Base-by-base conservation (phyloP, 2,329 filamentous ascomycete genomes). In the Aureobasidium sp. region DNA sequence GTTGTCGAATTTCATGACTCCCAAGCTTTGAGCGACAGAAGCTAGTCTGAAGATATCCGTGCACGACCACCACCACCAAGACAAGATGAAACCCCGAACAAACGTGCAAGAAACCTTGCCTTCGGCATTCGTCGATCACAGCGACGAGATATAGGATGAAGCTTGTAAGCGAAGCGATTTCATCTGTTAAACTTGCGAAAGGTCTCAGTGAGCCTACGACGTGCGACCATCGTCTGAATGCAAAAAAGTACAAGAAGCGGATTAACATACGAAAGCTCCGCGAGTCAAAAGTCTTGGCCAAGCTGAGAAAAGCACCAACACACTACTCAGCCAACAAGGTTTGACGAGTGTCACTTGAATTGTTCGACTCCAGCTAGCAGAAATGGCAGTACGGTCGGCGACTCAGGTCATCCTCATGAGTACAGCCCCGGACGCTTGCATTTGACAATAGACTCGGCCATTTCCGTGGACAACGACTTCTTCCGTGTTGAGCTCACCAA, bases 361-460 rank as follows among this genome's bases (percentile, higher is more conserved):
- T 34, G 31, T 34, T 34, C 31, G 25, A 12, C 25, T 29, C 7
- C 15, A 8, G 17, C 45, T 31, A 48, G 45, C 17, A 27, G 27
- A 22, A 29, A n/a, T n/a, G 25, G 27, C 45, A 29, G 22, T 27
- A 9, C 14, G 45, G n/a, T 31, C 27, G 45, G 17, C 45, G 7
- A 9, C 25, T 9, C 17, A 31, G 12, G 9, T 31, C 7, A 8
- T 27, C 22, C 39, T 15, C 36, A 52, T 44, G 22, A 62, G 27
- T 45, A 64, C 29, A 22, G 63, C 63, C 39, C 62, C 63, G 0
- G 63, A 29, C 9, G 63, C 39, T 42, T 64, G 36, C 44, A 64
- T 29, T 6, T 11, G 17, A 27, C 59, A 59, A n/a, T n/a, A 45
- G 1, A 44, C 17, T 29, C 15, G 27, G 27, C 34, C 44, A 27